Evolutionary conservation across 176 grass and related monocot species (phyloP).

Genomic region (Zoysia pacifica): DNA sequence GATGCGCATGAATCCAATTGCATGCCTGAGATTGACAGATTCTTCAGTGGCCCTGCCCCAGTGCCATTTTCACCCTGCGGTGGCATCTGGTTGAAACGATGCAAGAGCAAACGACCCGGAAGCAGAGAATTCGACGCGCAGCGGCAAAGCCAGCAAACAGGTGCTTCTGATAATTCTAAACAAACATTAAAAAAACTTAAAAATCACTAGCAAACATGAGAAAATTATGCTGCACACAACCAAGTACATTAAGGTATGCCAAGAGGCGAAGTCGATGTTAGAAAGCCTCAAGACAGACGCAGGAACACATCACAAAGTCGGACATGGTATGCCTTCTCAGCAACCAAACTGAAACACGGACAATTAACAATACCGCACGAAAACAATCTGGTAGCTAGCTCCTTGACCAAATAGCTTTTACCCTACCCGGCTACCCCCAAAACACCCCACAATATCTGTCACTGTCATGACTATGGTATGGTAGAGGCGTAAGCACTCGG

Average conservation of each 20-base stretch:
- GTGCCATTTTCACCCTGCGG: too few species aligned
- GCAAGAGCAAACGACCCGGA: not conserved
- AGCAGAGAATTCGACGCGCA: not conserved
- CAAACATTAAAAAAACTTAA: too few species aligned
- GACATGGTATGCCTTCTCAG: conserved; percentile 13
- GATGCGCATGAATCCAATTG: too few species aligned
- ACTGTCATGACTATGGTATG: conserved; percentile 48
- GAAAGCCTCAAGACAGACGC: not conserved
- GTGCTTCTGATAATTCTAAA: too few species aligned
- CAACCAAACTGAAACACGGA: conserved; percentile 22
- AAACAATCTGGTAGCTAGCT: conserved; percentile 55
- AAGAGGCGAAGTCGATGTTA: conserved; percentile 38
- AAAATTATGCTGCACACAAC: not conserved
- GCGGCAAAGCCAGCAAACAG: too few species aligned
- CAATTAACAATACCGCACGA: conserved; percentile 31
- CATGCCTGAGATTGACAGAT: too few species aligned
- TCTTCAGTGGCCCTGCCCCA: too few species aligned
- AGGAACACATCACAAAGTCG: conserved; percentile 21
- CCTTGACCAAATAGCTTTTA: conserved; percentile 37
- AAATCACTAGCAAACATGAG: too few species aligned
- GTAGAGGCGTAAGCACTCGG: conserved; percentile 24
- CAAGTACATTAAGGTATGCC: conserved; percentile 34
- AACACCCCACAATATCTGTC: conserved; percentile 42
- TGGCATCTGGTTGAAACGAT: too few species aligned
- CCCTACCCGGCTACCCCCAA: not conserved